These are phyloP conservation scores for Zymoseptoria crescenta DNA, from an alignment of 2,329 filamentous ascomycete species.

Conservation along the genomic window DNA sequence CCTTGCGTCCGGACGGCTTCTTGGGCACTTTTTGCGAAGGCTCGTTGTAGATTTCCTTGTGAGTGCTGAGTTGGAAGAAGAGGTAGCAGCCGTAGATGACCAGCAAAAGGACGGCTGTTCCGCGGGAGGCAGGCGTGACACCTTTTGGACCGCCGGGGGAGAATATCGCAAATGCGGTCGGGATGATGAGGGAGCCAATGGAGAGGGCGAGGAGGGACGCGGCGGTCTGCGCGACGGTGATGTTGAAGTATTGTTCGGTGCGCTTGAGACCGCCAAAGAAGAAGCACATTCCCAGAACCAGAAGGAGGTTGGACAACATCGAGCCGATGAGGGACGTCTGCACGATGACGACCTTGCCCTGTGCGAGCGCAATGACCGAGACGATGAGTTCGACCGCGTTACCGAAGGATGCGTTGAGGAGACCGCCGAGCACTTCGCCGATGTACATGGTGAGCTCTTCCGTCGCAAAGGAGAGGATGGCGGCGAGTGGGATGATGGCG, in stretches of 20 bases:
- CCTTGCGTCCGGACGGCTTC: constrained; percentile 37
- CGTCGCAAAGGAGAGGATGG: constrained; percentile 78
- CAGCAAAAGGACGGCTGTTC: constrained; percentile 71
- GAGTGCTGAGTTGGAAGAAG: constrained; percentile 84
- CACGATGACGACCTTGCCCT: constrained; percentile 72
- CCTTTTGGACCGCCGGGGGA: constrained; percentile 19
- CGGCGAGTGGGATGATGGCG: constrained; percentile 83
- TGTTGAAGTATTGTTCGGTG: constrained; percentile 80
- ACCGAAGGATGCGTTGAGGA: constrained; percentile 87
- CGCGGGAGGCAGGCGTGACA: constrained; percentile 51
- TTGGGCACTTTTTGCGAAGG: constrained; percentile 71
- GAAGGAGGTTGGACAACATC: constrained; percentile 81
- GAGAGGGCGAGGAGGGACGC: constrained; percentile 72
- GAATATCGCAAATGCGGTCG: constrained; percentile 69
- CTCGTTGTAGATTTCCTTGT: constrained; percentile 69
- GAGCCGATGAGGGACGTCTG: constrained; percentile 88
- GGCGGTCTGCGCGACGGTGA: constrained; percentile 83
- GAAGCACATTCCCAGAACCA: constrained; percentile 88
- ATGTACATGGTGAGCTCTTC: constrained; percentile 74
- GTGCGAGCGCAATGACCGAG: constrained; percentile 69
- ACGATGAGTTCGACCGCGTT: constrained; percentile 47
- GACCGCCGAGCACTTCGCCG: constrained; percentile 78
- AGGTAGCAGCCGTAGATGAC: constrained; percentile 78
- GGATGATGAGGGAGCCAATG: constrained; percentile 77
- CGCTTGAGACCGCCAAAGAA: constrained; percentile 77